Percentiles rank a stretch among this genome's conserved stretches.
These are phyloP conservation scores for Craterostigma plantagineum DNA, from an alignment of 257 asterid species.

Conservation along the genomic window DNA sequence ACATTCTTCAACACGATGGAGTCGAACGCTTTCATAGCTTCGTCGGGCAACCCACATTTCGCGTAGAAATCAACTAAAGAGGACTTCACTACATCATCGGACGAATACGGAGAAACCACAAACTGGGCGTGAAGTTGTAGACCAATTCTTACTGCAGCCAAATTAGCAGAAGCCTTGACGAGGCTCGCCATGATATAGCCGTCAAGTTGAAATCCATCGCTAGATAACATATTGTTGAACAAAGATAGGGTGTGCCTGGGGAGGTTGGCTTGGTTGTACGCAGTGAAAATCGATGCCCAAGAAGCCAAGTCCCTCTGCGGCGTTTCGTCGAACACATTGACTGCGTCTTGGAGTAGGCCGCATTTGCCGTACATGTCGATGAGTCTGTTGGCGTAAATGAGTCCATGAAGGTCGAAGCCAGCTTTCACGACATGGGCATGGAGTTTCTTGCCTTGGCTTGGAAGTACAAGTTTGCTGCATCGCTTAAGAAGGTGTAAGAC, in stretches of 20 bases:
- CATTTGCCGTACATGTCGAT: constrained; percentile 40
- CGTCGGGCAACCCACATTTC: constrained; percentile 44
- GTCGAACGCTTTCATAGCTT: constrained; percentile 33
- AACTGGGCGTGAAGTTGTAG: constrained; percentile 55
- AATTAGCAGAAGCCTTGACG: constrained; percentile 46
- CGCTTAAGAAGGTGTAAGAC: constrained; percentile 31
- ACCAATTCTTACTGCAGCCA: constrained; percentile 26
- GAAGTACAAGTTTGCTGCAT: constrained; percentile 24
- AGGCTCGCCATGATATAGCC: constrained; percentile 44
- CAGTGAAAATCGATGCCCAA: constrained; percentile 70
- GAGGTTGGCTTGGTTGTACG: constrained; percentile 38
- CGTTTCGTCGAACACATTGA: constrained; percentile 62
- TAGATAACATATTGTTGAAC: constrained; percentile 17
- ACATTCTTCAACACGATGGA: constrained; percentile 28
- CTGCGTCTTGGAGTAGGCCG: constrained; percentile 27
- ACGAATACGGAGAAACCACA: constrained; percentile 22
- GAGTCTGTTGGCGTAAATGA: constrained; percentile 30
- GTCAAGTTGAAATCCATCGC: constrained; percentile 38
- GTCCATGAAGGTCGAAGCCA: constrained; percentile 18
- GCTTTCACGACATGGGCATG: constrained; percentile 51
- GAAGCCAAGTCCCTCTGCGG: constrained; percentile 49
- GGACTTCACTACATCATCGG: constrained; percentile 63
- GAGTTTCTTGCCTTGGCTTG: constrained; percentile 30
- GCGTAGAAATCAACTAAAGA: constrained; percentile 62
- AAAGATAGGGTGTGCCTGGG: constrained; percentile 18